Percentiles rank a stretch among this genome's conserved stretches.
phyloP scores from a whole-genome alignment of 139 green algal genomes.

The Chlamydomonas urium region DNA sequence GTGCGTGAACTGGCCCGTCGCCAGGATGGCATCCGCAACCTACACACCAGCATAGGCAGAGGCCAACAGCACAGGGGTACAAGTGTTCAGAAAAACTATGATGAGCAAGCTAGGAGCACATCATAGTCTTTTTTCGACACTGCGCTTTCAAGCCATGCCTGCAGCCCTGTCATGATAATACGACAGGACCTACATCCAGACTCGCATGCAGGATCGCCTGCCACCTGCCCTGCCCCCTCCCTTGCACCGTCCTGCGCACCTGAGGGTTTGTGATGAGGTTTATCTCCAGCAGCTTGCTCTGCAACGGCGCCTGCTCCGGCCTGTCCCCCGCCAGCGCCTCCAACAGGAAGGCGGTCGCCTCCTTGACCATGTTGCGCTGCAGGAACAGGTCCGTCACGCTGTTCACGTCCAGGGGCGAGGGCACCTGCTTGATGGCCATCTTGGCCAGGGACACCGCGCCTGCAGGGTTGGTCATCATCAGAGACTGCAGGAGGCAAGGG shows the following conservation, averaged over 20 bases:
- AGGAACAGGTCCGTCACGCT: slow-evolving; percentile 97
- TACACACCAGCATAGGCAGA: slow-evolving; percentile 18
- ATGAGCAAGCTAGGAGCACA: too few relatives aligned
- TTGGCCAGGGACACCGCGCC: slow-evolving; percentile 93
- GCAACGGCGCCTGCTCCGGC: slow-evolving; percentile 77
- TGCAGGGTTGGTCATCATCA: slow-evolving; percentile 92
- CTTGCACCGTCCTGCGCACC: too few relatives aligned
- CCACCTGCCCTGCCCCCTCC: too few relatives aligned
- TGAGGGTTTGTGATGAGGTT: slow-evolving; percentile 98
- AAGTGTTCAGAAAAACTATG: too few relatives aligned
- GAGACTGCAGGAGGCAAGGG: slow-evolving; percentile 66
- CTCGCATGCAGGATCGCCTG: too few relatives aligned
- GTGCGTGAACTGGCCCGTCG: slow-evolving; percentile 88
- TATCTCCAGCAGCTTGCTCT: slow-evolving; percentile 95
- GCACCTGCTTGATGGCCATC: slow-evolving; percentile 82
- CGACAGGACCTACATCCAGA: too few relatives aligned
- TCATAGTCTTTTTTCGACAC: too few relatives aligned
- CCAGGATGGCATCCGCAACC: slow-evolving; percentile 96
- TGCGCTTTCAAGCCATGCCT: too few relatives aligned
- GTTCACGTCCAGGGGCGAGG: slow-evolving; percentile 59
- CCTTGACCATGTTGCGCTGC: slow-evolving; percentile 81
- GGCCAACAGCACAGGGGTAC: too few relatives aligned
- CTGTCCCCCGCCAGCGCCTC: slow-evolving; percentile 91
- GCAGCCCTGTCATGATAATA: too few relatives aligned
- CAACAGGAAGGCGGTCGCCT: slow-evolving; percentile 97